Evolutionary conservation across 2,329 filamentous ascomycete genomes (phyloP), one percentile per base, ranked within the genome.

Genomic region (Aspergillus pseudoterreus): DNA sequence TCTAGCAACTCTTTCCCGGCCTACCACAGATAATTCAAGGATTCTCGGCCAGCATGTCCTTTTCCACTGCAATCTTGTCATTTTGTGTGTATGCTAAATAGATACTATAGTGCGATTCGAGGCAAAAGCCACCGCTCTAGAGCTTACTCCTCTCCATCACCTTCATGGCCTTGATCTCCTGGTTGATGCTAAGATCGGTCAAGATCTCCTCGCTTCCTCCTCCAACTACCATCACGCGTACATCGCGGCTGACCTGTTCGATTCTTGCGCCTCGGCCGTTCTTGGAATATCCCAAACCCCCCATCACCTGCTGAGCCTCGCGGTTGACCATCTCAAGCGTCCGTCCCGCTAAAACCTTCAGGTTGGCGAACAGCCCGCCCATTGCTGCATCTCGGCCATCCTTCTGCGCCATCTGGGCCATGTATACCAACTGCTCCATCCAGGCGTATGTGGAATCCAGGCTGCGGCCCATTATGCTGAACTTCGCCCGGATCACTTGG

Each of bases 361-460:
- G 43, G 21, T 59, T 60, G 1, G 59, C 60, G 12, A 62, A 61
- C 22, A 61, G 43, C 2, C 59, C 62, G 2, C 58, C 58, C 54
- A 63, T 59, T 2, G 36, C 58, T 19, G 49, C 50, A 41, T 60
- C 58, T 1, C 43, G 45, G n/a, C 52, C 43, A 4, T 55, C 47
- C 8, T 50, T 54, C 44, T 61, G 60, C 14, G 62, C 56, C 9
- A 51, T 49, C 27, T 64, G 55, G 0, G 61, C 56, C 17, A 80
- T 76, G 60, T 77, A 82, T 4, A 78, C 80, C 3, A 83, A 63
- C 63, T 83, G 80, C 60, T 84, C 82, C 45, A 83, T 64, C 74
- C 80, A 83, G 0, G 81, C 80, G 67, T 78, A 82, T 43, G 80
- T 74, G 0, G 78, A 76, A 55, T 84, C 82, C 4, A 85, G 72